Evolutionary conservation across 192 early-diverging fungal species (phyloP).

Genomic region (Backusella morwellensis): DNA sequence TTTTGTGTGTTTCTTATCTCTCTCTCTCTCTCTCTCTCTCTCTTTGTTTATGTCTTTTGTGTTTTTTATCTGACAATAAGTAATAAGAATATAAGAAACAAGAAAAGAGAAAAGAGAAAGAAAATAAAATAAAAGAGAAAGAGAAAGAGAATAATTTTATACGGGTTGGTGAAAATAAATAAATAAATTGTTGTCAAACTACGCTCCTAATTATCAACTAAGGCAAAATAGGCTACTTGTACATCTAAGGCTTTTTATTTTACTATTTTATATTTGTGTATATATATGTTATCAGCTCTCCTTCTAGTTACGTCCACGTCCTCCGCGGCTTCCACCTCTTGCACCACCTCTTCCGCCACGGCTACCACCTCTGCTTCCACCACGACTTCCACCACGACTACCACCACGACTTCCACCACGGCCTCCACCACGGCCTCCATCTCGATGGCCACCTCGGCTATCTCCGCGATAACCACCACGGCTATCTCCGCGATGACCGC

Average conservation of each 20-base stretch:
- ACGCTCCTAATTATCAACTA: neutral
- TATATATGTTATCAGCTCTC: neutral
- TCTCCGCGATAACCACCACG: constrained; percentile 5
- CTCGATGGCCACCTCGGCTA: neutral
- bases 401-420: neutral
- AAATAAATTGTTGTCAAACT: neutral
- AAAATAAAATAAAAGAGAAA: neutral
- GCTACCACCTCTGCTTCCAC: neutral
- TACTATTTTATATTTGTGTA: neutral
- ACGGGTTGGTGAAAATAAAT: neutral
- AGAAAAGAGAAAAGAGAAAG: neutral
- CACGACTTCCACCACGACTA: neutral
- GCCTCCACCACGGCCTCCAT: neutral
- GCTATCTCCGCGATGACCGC: constrained; percentile 5
- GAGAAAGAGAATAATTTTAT: neutral
- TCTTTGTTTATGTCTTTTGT: neutral
- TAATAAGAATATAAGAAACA: neutral
- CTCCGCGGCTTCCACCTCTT: neutral
- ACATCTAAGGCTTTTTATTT: neutral
- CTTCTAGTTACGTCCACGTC: neutral
- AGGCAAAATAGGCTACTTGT: neutral
- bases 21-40: neutral
- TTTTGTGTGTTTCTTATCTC: too few species aligned
- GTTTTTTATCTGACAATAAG: neutral
- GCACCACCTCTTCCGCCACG: neutral